These are phyloP conservation scores for Globisporangium takayamanum DNA, from an alignment of 352 stramenopile genomes.

Conservation along the genomic window DNA sequence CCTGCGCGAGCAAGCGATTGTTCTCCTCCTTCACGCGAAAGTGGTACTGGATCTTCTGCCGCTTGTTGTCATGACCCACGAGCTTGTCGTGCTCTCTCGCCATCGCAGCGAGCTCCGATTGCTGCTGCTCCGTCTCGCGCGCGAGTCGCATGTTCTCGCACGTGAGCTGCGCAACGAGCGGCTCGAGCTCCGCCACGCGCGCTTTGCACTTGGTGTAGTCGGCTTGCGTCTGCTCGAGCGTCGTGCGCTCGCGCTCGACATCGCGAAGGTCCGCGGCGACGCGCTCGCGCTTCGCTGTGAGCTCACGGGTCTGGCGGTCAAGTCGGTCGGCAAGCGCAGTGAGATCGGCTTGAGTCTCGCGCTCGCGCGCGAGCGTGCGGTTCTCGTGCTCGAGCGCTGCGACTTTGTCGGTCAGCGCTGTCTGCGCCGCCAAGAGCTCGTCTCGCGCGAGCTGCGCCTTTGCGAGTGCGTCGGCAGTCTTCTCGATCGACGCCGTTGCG, in stretches of 20 bases:
- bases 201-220: not conserved
- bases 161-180: not conserved
- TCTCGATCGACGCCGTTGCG: not conserved
- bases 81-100: slow-evolving; percentile 64
- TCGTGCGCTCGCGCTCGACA: slow-evolving; percentile 20
- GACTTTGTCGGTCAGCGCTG: not conserved
- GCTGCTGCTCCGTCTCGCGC: slow-evolving; percentile 32
- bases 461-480: not conserved
- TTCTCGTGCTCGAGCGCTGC: slow-evolving; percentile 1
- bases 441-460: not conserved
- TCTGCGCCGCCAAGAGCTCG: not conserved
- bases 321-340: slow-evolving; percentile 17
- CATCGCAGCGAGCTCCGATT: slow-evolving; percentile 29
- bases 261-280: slow-evolving; percentile 18
- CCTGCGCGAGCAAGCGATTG: slow-evolving; percentile 65
- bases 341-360: slow-evolving; percentile 8
- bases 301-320: slow-evolving; percentile 13
- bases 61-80: slow-evolving; percentile 69
- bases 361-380: not conserved
- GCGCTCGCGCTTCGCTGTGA: slow-evolving; percentile 17
- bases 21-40: slow-evolving; percentile 80
- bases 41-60: slow-evolving; percentile 82
- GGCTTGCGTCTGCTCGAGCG: not conserved
- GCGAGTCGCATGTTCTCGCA: slow-evolving; percentile 6
- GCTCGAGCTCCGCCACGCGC: not conserved